Conservation (phyloP, 2,329 filamentous ascomycete species). For the Claviceps sp. region DNA sequence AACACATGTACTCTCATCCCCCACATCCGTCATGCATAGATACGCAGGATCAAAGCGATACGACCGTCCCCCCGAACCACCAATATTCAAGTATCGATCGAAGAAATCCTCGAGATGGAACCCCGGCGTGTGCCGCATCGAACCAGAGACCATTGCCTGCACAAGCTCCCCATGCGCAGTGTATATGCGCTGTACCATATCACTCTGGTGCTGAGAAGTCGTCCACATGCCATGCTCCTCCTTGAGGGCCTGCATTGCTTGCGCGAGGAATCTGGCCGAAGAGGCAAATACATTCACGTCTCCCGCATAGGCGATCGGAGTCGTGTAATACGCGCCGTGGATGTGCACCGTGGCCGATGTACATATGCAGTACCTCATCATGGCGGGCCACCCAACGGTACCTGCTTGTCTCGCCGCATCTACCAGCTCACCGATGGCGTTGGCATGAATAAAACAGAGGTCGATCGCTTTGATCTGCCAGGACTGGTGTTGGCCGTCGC, state of each 20-base stretch:
- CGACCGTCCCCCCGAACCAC: constrained; percentile 42
- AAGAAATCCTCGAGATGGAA: constrained; percentile 85
- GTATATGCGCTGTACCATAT: constrained; percentile 66
- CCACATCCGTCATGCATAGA: constrained; percentile 54
- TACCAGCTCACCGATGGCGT: constrained; percentile 72
- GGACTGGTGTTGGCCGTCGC: constrained; percentile 71
- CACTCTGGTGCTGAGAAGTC: constrained; percentile 65
- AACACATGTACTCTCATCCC: constrained; percentile 46
- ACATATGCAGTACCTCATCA: constrained; percentile 76
- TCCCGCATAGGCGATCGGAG: constrained; percentile 26
- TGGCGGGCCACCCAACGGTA: constrained; percentile 71
- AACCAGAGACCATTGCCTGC: constrained; percentile 51
- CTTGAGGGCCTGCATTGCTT: constrained; percentile 67
- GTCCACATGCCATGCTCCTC: constrained; percentile 67
- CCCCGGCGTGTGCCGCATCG: constrained; percentile 59
- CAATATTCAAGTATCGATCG: constrained; percentile 55
- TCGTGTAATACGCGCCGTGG: constrained; percentile 69
- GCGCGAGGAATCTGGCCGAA: constrained; percentile 55
- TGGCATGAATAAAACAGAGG: constrained; percentile 73
- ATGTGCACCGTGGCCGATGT: constrained; percentile 82
- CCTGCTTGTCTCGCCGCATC: constrained; percentile 63
- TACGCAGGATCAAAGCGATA: constrained; percentile 61
- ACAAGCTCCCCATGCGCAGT: constrained; percentile 70
- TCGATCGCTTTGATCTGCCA: constrained; percentile 91
- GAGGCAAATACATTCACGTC: constrained; percentile 50